Conservation (phyloP, 345 rosid species). For the Leavenworthia alabamica region DNA sequence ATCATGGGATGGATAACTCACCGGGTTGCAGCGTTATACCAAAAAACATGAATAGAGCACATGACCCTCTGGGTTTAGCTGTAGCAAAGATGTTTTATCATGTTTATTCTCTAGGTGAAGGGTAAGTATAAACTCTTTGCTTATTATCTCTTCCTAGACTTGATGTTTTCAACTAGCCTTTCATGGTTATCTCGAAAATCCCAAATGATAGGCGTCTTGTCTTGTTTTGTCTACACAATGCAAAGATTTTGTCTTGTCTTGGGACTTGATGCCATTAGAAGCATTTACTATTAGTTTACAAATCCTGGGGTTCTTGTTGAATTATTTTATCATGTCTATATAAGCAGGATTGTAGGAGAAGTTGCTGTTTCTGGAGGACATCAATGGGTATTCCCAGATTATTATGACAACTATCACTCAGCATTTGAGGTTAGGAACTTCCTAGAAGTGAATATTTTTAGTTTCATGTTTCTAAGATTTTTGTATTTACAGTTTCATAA, state of each 20-base stretch:
- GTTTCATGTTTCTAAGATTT: not conserved
- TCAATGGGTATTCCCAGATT: slow-evolving; percentile 63
- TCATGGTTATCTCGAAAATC: not conserved
- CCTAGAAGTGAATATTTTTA: not conserved
- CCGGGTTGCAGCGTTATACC: slow-evolving; percentile 33
- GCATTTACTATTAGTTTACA: not conserved
- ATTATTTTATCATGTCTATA: slow-evolving; percentile 10
- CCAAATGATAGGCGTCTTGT: not conserved
- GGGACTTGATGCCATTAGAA: not conserved
- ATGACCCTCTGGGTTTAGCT: slow-evolving; percentile 64
- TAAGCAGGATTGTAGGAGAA: slow-evolving; percentile 74
- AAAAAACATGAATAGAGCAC: slow-evolving; percentile 36
- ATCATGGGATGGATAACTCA: slow-evolving; percentile 36
- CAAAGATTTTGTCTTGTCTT: not conserved
- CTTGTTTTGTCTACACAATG: slow-evolving; percentile 2
- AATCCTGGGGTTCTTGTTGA: not conserved
- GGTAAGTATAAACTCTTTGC: slow-evolving; percentile 43
- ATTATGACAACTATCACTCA: slow-evolving; percentile 37
- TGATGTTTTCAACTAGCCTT: not conserved
- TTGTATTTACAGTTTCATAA: slow-evolving; percentile 48
- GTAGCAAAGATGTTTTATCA: slow-evolving; percentile 87
- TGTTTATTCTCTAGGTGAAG: slow-evolving; percentile 82
- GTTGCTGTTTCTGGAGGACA: slow-evolving; percentile 74
- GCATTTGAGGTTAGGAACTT: slow-evolving; percentile 51
- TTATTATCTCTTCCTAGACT: not conserved